phyloP scores from a whole-genome alignment of 345 rosid genomes.

The Dimocarpus longan region DNA sequence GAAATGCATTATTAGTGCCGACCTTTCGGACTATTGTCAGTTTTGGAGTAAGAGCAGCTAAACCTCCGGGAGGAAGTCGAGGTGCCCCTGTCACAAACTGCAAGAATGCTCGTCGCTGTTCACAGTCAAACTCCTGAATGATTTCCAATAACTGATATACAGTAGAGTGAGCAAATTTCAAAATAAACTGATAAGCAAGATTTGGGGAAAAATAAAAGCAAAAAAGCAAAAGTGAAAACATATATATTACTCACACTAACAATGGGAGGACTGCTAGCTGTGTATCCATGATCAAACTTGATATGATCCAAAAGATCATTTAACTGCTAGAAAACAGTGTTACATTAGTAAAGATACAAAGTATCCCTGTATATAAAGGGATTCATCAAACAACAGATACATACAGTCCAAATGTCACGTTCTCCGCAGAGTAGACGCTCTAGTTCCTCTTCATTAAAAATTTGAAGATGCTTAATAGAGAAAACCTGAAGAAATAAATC shows the following conservation, averaged over 20 bases:
- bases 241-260: conserved; percentile 49
- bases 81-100: conserved; percentile 98
- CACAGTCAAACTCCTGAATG: conserved; percentile 63
- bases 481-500: conserved; percentile 60
- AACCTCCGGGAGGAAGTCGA: conserved; percentile 91
- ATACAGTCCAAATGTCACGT: conserved; percentile 67
- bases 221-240: not conserved
- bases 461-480: conserved; percentile 66
- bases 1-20: conserved; percentile 3
- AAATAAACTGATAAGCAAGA: conserved; percentile 19
- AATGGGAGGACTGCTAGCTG: conserved; percentile 92
- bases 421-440: conserved; percentile 91
- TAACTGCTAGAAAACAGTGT: conserved; percentile 43
- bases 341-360: conserved; percentile 5
- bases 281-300: conserved; percentile 97
- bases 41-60: conserved; percentile 85
- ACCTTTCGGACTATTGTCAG: conserved; percentile 96
- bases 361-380: not conserved
- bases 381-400: conserved; percentile 26
- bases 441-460: conserved; percentile 81
- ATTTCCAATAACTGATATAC: conserved; percentile 74
- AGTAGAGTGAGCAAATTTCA: conserved; percentile 13
- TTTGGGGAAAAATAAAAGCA: not conserved
- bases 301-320: conserved; percentile 83
- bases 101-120: conserved; percentile 74